Evolutionary conservation across 2,329 filamentous ascomycete species (phyloP).

Genomic region (Xylariales sp.): DNA sequence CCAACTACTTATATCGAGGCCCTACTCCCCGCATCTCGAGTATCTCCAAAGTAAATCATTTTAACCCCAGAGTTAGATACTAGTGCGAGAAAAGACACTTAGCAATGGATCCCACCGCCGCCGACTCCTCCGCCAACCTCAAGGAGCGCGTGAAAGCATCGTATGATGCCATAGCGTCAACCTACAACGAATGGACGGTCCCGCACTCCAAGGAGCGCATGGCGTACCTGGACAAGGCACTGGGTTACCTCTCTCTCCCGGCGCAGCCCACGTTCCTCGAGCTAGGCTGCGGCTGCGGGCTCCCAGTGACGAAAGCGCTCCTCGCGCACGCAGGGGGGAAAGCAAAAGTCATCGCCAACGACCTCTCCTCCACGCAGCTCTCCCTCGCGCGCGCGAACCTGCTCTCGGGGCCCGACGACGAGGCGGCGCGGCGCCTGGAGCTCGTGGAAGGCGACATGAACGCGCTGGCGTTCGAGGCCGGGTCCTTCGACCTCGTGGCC

Average conservation of each 20-base stretch:
- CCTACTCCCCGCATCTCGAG: too few species aligned
- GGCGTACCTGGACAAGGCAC: constrained; percentile 51
- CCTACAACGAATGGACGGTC: constrained; percentile 56
- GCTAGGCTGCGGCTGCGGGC: constrained; percentile 57
- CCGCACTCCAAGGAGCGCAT: constrained; percentile 49
- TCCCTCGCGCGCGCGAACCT: constrained; percentile 48
- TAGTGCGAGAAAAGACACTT: background rate
- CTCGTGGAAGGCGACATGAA: constrained; percentile 56
- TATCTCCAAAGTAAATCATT: background rate
- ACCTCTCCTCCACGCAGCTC: constrained; percentile 56
- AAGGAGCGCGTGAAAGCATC: constrained; percentile 55
- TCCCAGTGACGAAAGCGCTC: constrained; percentile 52
- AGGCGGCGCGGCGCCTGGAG: constrained; percentile 36
- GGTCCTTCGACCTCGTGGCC: constrained; percentile 60
- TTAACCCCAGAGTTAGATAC: background rate
- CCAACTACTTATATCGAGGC: too few species aligned
- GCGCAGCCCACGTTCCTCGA: constrained; percentile 50
- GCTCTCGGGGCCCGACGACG: constrained; percentile 3
- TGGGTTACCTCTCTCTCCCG: constrained; percentile 42
- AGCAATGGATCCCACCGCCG: constrained; percentile 13
- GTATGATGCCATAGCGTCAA: constrained; percentile 54
- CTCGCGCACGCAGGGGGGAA: constrained; percentile 43
- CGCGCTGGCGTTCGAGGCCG: constrained; percentile 48
- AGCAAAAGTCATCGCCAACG: constrained; percentile 53
- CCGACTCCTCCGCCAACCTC: constrained; percentile 44